Evolutionary conservation across 2,329 filamentous ascomycete species (phyloP).

Genomic region (Lachnellula hyalina): DNA sequence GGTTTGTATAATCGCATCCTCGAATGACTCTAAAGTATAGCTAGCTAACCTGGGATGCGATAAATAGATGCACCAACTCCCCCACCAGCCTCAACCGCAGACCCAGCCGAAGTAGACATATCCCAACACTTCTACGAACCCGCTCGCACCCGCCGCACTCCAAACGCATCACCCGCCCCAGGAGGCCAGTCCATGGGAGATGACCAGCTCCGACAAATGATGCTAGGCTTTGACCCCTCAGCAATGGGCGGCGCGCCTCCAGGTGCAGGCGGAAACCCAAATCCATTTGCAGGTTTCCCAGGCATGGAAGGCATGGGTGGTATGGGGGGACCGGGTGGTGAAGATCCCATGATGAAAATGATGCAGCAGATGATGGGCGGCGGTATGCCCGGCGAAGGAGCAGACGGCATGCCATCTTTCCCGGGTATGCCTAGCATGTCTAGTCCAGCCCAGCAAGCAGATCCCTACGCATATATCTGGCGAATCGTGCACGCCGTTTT

Average conservation of each 20-base stretch:
- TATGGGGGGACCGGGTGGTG: slow-evolving; percentile 29
- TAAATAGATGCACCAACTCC: slow-evolving; percentile 34
- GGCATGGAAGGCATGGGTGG: slow-evolving; percentile 28
- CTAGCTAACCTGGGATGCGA: slow-evolving; percentile 5
- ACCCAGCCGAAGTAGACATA: slow-evolving; percentile 75
- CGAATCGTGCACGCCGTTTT: slow-evolving; percentile 68
- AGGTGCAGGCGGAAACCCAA: slow-evolving; percentile 22
- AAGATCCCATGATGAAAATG: slow-evolving; percentile 71
- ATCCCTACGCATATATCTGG: slow-evolving; percentile 54
- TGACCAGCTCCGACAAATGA: slow-evolving; percentile 59
- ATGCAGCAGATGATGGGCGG: slow-evolving; percentile 66
- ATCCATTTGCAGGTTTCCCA: slow-evolving; percentile 31
- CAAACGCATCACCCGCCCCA: slow-evolving; percentile 15
- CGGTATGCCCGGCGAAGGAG: slow-evolving; percentile 31
- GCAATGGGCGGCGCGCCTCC: slow-evolving; percentile 17
- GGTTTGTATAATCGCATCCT: slow-evolving; percentile 30
- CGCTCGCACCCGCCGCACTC: slow-evolving; percentile 36
- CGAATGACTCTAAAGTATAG: no score
- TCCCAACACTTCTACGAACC: slow-evolving; percentile 65
- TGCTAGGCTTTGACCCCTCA: slow-evolving; percentile 50
- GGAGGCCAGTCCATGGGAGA: slow-evolving; percentile 40
- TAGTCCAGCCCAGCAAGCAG: slow-evolving; percentile 30
- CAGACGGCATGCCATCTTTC: slow-evolving; percentile 32
- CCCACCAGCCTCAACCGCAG: slow-evolving; percentile 37
- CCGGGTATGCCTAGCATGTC: slow-evolving; percentile 40